Base-by-base conservation (phyloP, 495 filamentous ascomycete genomes). In the Amniculicola lignicola region DNA sequence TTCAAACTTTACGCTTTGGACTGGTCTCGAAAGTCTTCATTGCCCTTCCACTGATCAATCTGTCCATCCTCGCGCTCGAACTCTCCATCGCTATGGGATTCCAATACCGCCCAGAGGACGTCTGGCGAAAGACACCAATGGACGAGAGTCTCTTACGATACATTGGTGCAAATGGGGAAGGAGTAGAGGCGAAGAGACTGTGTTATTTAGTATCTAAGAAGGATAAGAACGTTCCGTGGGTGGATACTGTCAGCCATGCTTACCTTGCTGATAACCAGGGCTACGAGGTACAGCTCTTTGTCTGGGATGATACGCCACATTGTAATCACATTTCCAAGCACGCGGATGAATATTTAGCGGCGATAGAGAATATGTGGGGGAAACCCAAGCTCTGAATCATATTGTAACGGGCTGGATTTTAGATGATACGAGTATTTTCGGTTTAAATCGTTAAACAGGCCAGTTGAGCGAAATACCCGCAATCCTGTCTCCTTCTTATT, bases 211-310 rank as follows among this genome's bases (percentile, higher is more conserved):
- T 27, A 5, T 28, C 23, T 16, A 46, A 27, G 6, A 24, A 19
- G 14, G 29, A 50, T 37, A 14, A 38, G 12, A 37, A 21, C 11
- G 29, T 18, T 3, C 31, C 29, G 10, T 50, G 23, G 3, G 19
- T 36, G 46, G 46, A 50, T 50, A 19, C 38, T 6, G 38, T 50
- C 6, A 50, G 46, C 23, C 46, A 50, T 39, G 15, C 46, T 15
- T 15, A 50, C 23, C 28, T 16, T 27, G 46, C 46, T 2, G 15
- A 39, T 11, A 19, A 24, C 9, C 36, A 31, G 46, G 46, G 46
- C 9, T 50, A 31, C 28, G 29, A 37, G 14, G 46, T 50, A 2
- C 21, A 50, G 19, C 3, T 37, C 4, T 19, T 25, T 18, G 2
- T 36, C 9, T 50, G 29, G 31, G 22, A 50, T 15, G 46, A 50